Conservation (phyloP, 192 early-diverging fungal species). For the Coemansia sp. region DNA sequence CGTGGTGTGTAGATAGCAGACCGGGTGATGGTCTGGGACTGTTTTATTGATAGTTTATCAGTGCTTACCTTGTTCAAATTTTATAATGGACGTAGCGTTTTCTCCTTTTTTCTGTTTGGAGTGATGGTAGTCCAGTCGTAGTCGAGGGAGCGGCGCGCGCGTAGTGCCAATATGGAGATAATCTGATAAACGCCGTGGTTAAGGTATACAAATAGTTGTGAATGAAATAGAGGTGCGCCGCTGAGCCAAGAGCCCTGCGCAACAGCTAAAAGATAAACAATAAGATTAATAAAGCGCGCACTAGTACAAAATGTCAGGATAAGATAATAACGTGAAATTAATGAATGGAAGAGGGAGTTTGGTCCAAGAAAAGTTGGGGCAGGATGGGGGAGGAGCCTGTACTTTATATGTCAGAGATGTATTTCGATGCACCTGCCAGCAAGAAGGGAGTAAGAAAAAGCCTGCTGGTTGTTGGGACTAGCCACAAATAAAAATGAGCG, state of each 20-base stretch:
- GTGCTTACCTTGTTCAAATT: not conserved
- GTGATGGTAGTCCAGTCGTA: not conserved
- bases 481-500: not conserved
- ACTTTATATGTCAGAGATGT: conserved; percentile 11
- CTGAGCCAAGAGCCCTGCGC: not conserved
- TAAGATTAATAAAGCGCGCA: not conserved
- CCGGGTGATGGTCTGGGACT: not conserved
- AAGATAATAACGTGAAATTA: conserved; percentile 3
- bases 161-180: not conserved
- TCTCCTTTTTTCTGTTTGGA: not conserved
- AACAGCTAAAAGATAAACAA: not conserved
- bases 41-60: not conserved
- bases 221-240: not conserved
- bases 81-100: not conserved
- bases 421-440: conserved; percentile 6
- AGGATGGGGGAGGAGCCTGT: conserved; percentile 2
- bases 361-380: conserved; percentile 9
- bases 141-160: not conserved
- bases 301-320: conserved; percentile 4
- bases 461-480: not conserved
- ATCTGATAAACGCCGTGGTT: not conserved
- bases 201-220: not conserved
- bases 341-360: not conserved
- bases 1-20: not conserved
- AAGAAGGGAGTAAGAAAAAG: not conserved